Evolutionary conservation across 2,329 filamentous ascomycete species (phyloP).

Genomic region (Amphichorda felina): DNA sequence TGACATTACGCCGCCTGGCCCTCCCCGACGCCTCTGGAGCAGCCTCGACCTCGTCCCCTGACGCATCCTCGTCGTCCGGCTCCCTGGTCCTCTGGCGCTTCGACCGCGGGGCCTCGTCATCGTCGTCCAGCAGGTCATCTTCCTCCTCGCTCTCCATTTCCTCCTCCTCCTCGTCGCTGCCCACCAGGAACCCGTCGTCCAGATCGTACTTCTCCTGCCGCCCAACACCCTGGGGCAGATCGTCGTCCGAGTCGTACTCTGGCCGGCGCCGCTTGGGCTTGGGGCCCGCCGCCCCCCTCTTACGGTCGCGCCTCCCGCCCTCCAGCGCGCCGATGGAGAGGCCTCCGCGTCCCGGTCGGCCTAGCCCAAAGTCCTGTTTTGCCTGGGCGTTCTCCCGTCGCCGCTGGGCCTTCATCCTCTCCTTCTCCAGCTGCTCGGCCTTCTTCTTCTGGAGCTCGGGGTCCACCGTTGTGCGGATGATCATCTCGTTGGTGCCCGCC

Average conservation of each 20-base stretch:
- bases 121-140: slow-evolving; percentile 41
- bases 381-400: slow-evolving; percentile 56
- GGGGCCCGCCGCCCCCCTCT: slow-evolving; percentile 37
- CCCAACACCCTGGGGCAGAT: slow-evolving; percentile 47
- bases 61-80: slow-evolving; percentile 37
- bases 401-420: slow-evolving; percentile 54
- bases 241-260: slow-evolving; percentile 70
- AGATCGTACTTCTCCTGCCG: slow-evolving; percentile 67
- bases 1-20: slow-evolving; percentile 40
- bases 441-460: slow-evolving; percentile 64
- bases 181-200: slow-evolving; percentile 68
- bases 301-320: slow-evolving; percentile 41
- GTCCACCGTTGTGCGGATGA: slow-evolving; percentile 60
- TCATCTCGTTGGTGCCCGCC: slow-evolving; percentile 45
- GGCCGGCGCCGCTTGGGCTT: slow-evolving; percentile 41
- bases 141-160: slow-evolving; percentile 52
- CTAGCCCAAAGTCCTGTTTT: slow-evolving; percentile 47
- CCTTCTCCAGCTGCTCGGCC: slow-evolving; percentile 64
- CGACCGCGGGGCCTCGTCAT: slow-evolving; percentile 34
- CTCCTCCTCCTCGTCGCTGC: slow-evolving; percentile 59
- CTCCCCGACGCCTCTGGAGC: slow-evolving; percentile 25
- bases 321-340: slow-evolving; percentile 62
- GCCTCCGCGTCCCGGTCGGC: slow-evolving; percentile 38
- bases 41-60: slow-evolving; percentile 40
- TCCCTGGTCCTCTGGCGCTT: slow-evolving; percentile 41